Percentiles rank a stretch among this genome's conserved stretches.
Conservation (phyloP, 192 early-diverging fungal species). For the Oehlia diaphana region DNA sequence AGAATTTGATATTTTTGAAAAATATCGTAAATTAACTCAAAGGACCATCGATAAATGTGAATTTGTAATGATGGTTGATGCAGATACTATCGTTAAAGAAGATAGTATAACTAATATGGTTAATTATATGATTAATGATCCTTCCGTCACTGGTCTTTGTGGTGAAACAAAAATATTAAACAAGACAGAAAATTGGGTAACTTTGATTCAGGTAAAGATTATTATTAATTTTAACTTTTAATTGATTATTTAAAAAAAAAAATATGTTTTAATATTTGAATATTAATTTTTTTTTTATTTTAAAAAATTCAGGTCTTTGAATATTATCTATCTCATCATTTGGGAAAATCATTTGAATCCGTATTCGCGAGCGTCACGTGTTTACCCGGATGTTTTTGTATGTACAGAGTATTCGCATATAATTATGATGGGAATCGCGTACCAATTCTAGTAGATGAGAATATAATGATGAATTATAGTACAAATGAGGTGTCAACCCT, state of each 20-base stretch:
- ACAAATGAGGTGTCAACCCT: conserved; percentile 71
- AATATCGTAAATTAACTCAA: conserved; percentile 72
- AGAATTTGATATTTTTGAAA: conserved; percentile 88
- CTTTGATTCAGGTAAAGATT: conserved; percentile 75
- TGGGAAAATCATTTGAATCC: conserved; percentile 71
- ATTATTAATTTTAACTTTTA: too few species aligned
- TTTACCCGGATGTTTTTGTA: conserved; percentile 75
- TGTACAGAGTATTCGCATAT: conserved; percentile 72
- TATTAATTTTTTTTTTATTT: neutral
- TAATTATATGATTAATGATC: conserved; percentile 81
- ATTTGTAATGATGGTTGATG: conserved; percentile 78
- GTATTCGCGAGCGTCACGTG: conserved; percentile 74
- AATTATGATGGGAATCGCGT: conserved; percentile 61
- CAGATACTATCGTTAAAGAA: conserved; percentile 80
- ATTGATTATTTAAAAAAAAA: too few species aligned
- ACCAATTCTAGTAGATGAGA: conserved; percentile 79
- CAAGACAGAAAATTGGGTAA: conserved; percentile 84
- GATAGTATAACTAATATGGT: conserved; percentile 78
- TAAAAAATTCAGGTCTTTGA: conserved; percentile 55
- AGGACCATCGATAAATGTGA: conserved; percentile 81
- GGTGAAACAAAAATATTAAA: conserved; percentile 97
- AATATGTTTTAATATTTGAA: neutral
- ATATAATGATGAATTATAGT: conserved; percentile 78
- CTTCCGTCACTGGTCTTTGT: conserved; percentile 87
- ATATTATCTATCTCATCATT: conserved; percentile 76